Percentiles rank a stretch among this genome's conserved stretches.
Conservation (phyloP, 257 asterid genomes). For the Gentiana dahurica region DNA sequence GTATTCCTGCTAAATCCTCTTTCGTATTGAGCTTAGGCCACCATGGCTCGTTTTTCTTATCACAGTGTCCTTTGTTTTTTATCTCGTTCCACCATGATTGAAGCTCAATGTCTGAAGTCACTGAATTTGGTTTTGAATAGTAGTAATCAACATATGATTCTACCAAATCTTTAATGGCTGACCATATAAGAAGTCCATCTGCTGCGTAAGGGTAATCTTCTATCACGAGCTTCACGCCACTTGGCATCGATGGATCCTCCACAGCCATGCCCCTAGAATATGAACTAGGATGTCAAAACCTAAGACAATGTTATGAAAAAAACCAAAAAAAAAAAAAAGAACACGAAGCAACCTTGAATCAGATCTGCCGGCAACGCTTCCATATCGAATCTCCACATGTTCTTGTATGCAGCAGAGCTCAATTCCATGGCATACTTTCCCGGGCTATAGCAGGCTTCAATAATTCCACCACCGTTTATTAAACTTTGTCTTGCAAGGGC, state of each 20-base stretch:
- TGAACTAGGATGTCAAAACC: not conserved
- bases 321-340: too few species aligned
- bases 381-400: slow-evolving; percentile 78
- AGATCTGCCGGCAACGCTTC: slow-evolving; percentile 78
- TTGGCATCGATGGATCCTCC: slow-evolving; percentile 68
- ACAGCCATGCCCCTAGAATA: slow-evolving; percentile 73
- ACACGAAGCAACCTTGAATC: slow-evolving; percentile 35
- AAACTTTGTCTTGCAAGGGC: slow-evolving; percentile 85
- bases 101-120: slow-evolving; percentile 62
- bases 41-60: slow-evolving; percentile 74
- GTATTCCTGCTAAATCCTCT: slow-evolving; percentile 54
- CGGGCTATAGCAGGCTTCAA: slow-evolving; percentile 78
- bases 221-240: slow-evolving; percentile 66
- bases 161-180: slow-evolving; percentile 64
- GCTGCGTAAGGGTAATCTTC: slow-evolving; percentile 95
- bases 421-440: slow-evolving; percentile 74
- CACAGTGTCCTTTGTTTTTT: slow-evolving; percentile 57
- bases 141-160: slow-evolving; percentile 66
- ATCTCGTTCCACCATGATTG: slow-evolving; percentile 95
- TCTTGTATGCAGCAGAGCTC: slow-evolving; percentile 84
- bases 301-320: too few species aligned
- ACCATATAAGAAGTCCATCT: slow-evolving; percentile 86
- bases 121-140: slow-evolving; percentile 48
- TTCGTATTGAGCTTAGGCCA: slow-evolving; percentile 73
- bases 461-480: slow-evolving; percentile 82